phyloP scores from a whole-genome alignment of 805 yeast species.

The Yarrowia hollandica region DNA sequence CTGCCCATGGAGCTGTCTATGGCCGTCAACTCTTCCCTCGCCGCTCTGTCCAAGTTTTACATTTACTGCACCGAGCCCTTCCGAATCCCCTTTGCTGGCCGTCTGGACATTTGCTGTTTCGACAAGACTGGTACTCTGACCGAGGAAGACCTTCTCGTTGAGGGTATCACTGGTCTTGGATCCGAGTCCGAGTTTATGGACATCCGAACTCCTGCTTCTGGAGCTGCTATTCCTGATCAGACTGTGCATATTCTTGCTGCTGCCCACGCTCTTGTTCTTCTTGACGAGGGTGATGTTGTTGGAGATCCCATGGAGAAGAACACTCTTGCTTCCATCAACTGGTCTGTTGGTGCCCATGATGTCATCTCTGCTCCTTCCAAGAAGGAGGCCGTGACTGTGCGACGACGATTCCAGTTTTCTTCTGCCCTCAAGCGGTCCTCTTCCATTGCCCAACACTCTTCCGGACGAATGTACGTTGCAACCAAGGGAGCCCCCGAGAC shows the following conservation, averaged over 20 bases:
- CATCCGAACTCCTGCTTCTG: conserved; percentile 54
- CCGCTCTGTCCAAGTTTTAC: conserved; percentile 81
- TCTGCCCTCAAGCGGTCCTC: conserved; percentile 94
- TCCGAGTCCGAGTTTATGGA: conserved; percentile 43
- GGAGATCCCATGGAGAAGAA: conserved; percentile 99
- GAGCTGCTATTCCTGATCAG: conserved; percentile 64
- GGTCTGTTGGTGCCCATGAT: conserved; percentile 81
- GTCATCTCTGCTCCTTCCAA: conserved; percentile 51
- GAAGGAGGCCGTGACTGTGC: conserved; percentile 59
- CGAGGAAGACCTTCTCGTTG: conserved; percentile 93
- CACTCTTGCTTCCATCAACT: conserved; percentile 80
- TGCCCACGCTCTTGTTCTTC: conserved; percentile 90
- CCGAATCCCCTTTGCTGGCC: conserved; percentile 96
- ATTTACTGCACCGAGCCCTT: conserved; percentile 98
- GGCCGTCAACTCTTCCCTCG: conserved; percentile 92
- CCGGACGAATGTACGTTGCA: conserved; percentile 65
- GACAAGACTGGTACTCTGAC: conserved; percentile 98
- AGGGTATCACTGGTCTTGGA: conserved; percentile 85
- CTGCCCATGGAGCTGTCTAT: conserved; percentile 98
- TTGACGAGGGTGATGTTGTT: conserved; percentile 95
- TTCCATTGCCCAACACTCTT: conserved; percentile 62
- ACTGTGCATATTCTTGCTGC: conserved; percentile 81
- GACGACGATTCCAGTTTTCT: conserved; percentile 95
- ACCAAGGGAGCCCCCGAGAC: conserved; percentile 99
- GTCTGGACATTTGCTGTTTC: conserved; percentile 97